Evolutionary conservation across 768 basidiomycete genomes (phyloP), one percentile per base, ranked within the genome.

Genomic region (Hygrophorus pudorinus): DNA sequence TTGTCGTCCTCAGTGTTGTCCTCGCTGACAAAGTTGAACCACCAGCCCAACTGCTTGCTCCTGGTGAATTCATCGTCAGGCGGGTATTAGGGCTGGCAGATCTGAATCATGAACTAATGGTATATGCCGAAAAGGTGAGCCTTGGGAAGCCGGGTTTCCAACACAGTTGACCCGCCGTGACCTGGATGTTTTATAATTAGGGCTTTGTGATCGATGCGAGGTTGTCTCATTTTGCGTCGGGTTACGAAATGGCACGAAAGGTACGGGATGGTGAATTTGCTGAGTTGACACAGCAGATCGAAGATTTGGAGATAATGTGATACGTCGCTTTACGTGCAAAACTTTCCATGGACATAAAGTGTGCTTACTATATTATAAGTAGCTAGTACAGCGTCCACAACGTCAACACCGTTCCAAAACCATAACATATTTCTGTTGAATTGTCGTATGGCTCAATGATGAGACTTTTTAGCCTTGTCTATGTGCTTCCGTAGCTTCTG

Each of bases 1-100:
- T 96, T 16, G 79, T 89, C 38, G 70, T 81, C 13, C 67, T 93
- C 21, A 71, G 73, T 47, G 83, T 90, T 35, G 59, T 67, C 28
- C 66, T 97, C 44, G 67, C 74, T n/a, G 78, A 76, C 48, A 60
- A 73, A 53, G 64, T 94, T 49, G 75, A 81, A 49, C 70, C 68
- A 12, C 90, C 90, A 0, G 64, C 72, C 9, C 79, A 86, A 44
- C 76, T 85, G 45, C 79, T 92, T 1, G 90, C 94, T 13, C 66
- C 70, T n/a, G 92, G 90, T 8, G 92, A 97, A 61, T 78, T 81
- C 49, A 91, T 97, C 51, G 71, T 80, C 33, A 78, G 73, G 34
- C 73, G 75, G 39, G 73, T 87, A 14, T 76, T 93, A 7, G 80
- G 81, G 35, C 53, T 96, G 13, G 56, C 68, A 12, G 77, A 80